Percentiles rank a stretch among this genome's conserved stretches.
phyloP scores from a whole-genome alignment of 306 rosid genomes.

The Calophaca sinica region DNA sequence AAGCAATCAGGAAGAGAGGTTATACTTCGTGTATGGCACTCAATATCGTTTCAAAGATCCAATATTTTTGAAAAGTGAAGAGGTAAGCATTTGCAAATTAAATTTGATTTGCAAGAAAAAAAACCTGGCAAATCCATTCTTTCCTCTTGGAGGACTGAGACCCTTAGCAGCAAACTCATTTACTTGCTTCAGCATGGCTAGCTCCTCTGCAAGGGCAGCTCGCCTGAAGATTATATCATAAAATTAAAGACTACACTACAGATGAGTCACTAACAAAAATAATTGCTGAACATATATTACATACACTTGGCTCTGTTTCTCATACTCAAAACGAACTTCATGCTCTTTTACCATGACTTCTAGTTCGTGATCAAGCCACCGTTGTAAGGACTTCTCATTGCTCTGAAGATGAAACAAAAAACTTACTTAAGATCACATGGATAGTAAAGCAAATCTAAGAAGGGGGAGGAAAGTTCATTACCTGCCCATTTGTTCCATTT shows the following conservation, averaged over 20 bases:
- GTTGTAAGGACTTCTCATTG: constrained; percentile 93
- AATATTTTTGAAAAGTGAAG: constrained; percentile 27
- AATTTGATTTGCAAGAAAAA: constrained; percentile 16
- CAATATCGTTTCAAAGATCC: constrained; percentile 23
- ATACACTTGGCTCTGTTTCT: constrained; percentile 98
- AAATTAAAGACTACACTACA: constrained; percentile 44
- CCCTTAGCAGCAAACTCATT: constrained; percentile 92
- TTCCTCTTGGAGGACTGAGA: constrained; percentile 95
- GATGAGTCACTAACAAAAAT: constrained; percentile 32
- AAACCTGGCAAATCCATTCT: constrained; percentile 87
- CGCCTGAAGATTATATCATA: constrained; percentile 68
- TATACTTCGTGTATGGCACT: constrained; percentile 31
- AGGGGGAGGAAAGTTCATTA: constrained; percentile 50
- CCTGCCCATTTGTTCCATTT: constrained; percentile 88
- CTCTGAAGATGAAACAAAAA: constrained; percentile 61
- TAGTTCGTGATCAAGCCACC: constrained; percentile 98
- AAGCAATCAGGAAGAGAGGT: constrained; percentile 43
- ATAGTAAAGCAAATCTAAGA: constrained; percentile 41
- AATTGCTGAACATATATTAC: constrained; percentile 46
- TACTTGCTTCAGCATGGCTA: constrained; percentile 89
- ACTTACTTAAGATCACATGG: constrained; percentile 39
- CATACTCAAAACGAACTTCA: constrained; percentile 99
- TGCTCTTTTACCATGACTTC: constrained; percentile 99
- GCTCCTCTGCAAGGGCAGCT: constrained; percentile 97
- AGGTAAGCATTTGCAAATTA: constrained; percentile 25